These are phyloP conservation scores for Penicillium sp. DNA, from an alignment of 2,329 filamentous ascomycete species.

Conservation along the genomic window DNA sequence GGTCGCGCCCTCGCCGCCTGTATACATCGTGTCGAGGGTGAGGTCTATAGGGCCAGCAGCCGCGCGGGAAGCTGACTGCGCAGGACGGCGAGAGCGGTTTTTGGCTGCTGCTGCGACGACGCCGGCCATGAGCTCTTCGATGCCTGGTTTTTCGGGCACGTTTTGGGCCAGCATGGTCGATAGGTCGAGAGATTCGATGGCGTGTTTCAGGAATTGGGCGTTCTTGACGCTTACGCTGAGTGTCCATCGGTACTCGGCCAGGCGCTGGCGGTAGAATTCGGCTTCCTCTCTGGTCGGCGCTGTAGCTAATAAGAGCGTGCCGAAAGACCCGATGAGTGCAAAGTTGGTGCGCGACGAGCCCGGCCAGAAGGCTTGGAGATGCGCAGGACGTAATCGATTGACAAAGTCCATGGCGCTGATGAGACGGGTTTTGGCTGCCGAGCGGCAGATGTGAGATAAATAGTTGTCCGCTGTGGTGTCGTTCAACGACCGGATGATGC, in stretches of 20 bases:
- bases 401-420: conserved; percentile 98
- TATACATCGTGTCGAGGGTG: neutral
- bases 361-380: conserved; percentile 84
- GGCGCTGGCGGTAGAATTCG: conserved; percentile 80
- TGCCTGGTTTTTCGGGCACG: conserved; percentile 66
- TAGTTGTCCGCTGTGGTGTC: conserved; percentile 65
- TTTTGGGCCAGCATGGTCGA: conserved; percentile 65
- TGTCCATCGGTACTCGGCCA: conserved; percentile 93
- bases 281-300: conserved; percentile 83
- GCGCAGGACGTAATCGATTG: conserved; percentile 80
- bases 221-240: conserved; percentile 79
- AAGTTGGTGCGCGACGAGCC: conserved; percentile 63
- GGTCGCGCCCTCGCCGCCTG: neutral
- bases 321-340: conserved; percentile 90
- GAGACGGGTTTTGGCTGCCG: conserved; percentile 85
- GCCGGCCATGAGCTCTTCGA: conserved; percentile 44
- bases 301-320: conserved; percentile 82
- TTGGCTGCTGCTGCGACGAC: conserved; percentile 16
- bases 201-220: conserved; percentile 54
- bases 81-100: conserved; percentile 23
- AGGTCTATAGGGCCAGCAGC: neutral
- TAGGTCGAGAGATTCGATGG: conserved; percentile 74
- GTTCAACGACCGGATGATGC: conserved; percentile 77
- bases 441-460: conserved; percentile 86
- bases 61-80: neutral